Evolutionary conservation across 768 basidiomycete genomes (phyloP).

Genomic region (Mycena crocata): DNA sequence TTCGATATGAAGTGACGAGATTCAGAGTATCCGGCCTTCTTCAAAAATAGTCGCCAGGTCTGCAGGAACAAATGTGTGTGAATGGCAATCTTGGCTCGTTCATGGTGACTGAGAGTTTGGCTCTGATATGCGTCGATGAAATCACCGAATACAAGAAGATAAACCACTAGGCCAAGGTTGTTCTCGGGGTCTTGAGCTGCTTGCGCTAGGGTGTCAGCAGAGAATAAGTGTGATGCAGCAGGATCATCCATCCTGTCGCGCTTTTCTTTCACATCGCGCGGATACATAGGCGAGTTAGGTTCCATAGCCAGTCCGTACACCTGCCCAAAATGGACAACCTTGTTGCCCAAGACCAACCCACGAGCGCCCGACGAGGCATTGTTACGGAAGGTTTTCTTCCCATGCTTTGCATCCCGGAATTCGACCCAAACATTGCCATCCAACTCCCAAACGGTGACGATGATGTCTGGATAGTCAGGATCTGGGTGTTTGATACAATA

Average conservation of each 20-base stretch:
- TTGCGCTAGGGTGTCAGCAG: constrained; percentile 34
- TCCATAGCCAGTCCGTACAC: not conserved
- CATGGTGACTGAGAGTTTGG: constrained; percentile 21
- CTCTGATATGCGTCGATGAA: constrained; percentile 37
- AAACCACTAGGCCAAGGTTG: constrained; percentile 30
- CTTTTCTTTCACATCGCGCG: not conserved
- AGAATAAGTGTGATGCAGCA: constrained; percentile 44
- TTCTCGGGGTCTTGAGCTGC: constrained; percentile 20
- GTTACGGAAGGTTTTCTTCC: not conserved
- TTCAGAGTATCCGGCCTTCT: constrained; percentile 20
- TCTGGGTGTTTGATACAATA: not conserved
- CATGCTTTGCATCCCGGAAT: constrained; percentile 9
- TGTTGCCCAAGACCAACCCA: not conserved
- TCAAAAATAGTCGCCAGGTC: constrained; percentile 25
- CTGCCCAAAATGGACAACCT: not conserved
- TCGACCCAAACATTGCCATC: constrained; percentile 8
- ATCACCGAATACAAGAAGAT: constrained; percentile 42
- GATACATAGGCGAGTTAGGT: not conserved
- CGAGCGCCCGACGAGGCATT: not conserved
- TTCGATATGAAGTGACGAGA: constrained; percentile 37
- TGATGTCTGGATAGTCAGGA: constrained; percentile 1
- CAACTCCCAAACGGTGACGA: not conserved
- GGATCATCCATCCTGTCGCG: constrained; percentile 43
- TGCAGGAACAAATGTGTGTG: constrained; percentile 28
- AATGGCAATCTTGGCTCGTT: constrained; percentile 31